Evolutionary conservation across 2,329 filamentous ascomycete species (phyloP), one percentile per base, ranked within the genome.

Genomic region (Helminthosporium solani): DNA sequence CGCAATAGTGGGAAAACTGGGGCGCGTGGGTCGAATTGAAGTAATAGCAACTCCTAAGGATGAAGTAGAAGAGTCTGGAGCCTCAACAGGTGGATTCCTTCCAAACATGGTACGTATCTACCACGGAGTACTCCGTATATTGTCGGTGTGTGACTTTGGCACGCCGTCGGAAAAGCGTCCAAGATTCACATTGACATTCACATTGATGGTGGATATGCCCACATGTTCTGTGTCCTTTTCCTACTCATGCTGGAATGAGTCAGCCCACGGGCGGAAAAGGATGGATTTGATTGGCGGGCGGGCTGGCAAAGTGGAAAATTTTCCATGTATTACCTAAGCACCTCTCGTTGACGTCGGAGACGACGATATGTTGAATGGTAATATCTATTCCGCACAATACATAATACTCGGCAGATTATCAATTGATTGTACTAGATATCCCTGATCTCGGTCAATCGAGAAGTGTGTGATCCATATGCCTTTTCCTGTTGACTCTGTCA

Each of bases 281-380:
- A 5, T 25, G 46, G 37, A 36, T 23, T 38, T 42, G 33, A 51
- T 40, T 53, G 44, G 46, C 59, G 57, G 57, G 54, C 49, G 37
- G 40, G 54, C n/a, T 42, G 44, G 45, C 33, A 36, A 38, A 33
- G n/a, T 48, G 42, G 51, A 35, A 56, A 60, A 65, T 54, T 58
- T 62, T 63, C 60, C 49, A 41, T 33, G 46, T 56, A 53, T 64
- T 64, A 64, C 60, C 52, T 63, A 59, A 64, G 51, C 42, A 21
- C 45, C 28, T n/a, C 3, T 8, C 7, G 8, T n/a, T 27, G 20
- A 12, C 35, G 20, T 12, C 19, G n/a, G n/a, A n/a, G n/a, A n/a
- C n/a, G 35, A 23, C 21, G 35, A 25, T 7, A 21, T 19, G 34
- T 36, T 9, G n/a, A 16, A 34, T 11, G 18, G 33, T 34, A n/a